phyloP scores from a whole-genome alignment of 257 asterid genomes.

The Lithospermum erythrorhizon region DNA sequence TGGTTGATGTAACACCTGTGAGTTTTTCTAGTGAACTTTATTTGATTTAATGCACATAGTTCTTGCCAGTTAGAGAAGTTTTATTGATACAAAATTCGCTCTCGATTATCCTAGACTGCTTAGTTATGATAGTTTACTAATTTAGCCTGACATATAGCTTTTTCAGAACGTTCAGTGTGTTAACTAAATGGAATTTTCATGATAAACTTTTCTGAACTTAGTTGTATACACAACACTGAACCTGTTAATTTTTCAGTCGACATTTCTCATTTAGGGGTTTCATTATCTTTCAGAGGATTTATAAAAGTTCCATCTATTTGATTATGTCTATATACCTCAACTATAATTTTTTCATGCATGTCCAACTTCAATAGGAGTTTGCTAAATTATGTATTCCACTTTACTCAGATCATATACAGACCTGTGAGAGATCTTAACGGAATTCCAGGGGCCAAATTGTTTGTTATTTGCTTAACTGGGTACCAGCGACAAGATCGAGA shows the following conservation, averaged over 20 bases:
- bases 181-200: no score
- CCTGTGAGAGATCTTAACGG: constrained; percentile 68
- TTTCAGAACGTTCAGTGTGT: no score
- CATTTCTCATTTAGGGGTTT: not conserved
- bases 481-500: constrained; percentile 63
- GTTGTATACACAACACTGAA: not conserved
- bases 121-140: not conserved
- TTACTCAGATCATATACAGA: constrained; percentile 56
- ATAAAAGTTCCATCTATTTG: not conserved
- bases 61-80: no score
- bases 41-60: not conserved
- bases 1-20: constrained; percentile 41
- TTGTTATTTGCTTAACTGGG: constrained; percentile 83
- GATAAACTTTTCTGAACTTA: not conserved
- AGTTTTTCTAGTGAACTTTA: constrained; percentile 21
- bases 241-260: not conserved
- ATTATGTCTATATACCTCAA: no score
- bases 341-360: not conserved
- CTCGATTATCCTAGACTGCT: no score
- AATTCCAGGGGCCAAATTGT: constrained; percentile 65
- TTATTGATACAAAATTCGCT: no score
- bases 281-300: not conserved
- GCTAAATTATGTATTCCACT: constrained; percentile 4
- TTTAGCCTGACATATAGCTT: not conserved
- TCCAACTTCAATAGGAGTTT: not conserved